Evolutionary conservation across 805 yeast species (phyloP).

Genomic region (Kazachstania psychrophila): DNA sequence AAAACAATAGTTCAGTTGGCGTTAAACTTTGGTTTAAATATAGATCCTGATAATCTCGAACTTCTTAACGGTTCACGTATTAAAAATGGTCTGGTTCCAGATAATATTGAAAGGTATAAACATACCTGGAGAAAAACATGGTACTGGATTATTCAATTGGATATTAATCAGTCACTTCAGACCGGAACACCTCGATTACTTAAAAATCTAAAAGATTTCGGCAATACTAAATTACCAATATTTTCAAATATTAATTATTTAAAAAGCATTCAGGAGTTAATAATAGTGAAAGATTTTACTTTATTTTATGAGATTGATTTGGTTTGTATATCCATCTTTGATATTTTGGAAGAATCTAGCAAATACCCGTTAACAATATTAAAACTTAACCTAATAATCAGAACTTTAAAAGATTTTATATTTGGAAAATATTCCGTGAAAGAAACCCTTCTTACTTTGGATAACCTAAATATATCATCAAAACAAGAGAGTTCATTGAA

Average conservation of each 20-base stretch:
- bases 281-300: conserved; percentile 2
- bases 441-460: conserved; percentile 1
- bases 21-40: conserved; percentile 52
- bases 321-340: neutral
- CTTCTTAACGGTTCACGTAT: neutral
- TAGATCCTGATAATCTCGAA: conserved; percentile 44
- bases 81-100: neutral
- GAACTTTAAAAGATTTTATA: neutral
- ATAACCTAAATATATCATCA: conserved; percentile 1
- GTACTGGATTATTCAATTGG: neutral
- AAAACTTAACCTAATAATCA: neutral
- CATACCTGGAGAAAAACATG: conserved; percentile 4
- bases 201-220: conserved; percentile 1
- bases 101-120: conserved; percentile 3
- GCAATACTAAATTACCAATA: conserved; percentile 2
- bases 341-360: neutral
- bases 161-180: neutral
- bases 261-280: conserved; percentile 2
- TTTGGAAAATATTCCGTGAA: neutral
- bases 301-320: conserved; percentile 2
- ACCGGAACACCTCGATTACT: conserved; percentile 2
- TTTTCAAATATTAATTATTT: conserved; percentile 2
- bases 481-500: neutral
- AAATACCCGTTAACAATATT: neutral
- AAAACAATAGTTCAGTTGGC: conserved; percentile 58